Base-by-base conservation (phyloP, 129 eudicot species). In the Ambrosia artemisiifolia region DNA sequence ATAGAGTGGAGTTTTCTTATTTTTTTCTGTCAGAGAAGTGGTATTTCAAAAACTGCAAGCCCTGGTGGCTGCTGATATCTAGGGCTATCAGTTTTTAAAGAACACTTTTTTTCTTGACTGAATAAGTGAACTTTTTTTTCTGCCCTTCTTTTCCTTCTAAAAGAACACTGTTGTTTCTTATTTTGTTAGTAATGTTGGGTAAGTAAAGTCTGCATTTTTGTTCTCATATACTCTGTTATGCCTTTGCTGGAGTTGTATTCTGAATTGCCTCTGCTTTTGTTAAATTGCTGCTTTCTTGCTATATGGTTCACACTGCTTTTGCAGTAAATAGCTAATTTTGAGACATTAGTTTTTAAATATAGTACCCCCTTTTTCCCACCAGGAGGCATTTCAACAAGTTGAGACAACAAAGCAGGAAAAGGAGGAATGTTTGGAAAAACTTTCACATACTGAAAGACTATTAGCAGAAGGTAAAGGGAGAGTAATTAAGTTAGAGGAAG, bases 401-500 rank as follows among this genome's bases (percentile, higher is more conserved):
- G 94, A 90, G 75, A 80, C 65, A 56, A 73, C 80, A 49, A 88
- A 79, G 84, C 70, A 65, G 64, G 99, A 94, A 63, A 90, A 90
- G 70, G 96, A 84, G 72, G 91, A 86, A 67, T 62, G 73, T 10
- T 44, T 81, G 33, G 81, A 78, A 11, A 90, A 81, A 81, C 88
- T 90, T 70, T 75, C 87, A 38, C 82, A 83, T 55, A 75, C 88
- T 35, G 97, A 94, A 36, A 94, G 82, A 78, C 55, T 68, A 77
- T 64, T 85, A 74, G 80, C 80, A 50, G 94, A 90, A 53, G 90
- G 86, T 50, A 94, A 86, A 83, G 79, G 67, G 76, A 85, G 99
- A 73, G 94, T 90, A 33, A 90, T 78, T 68, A 94, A 94, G 82
- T 77, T 94, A 50, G 97, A 88, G 83, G 97, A 90, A 74, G 99